phyloP scores from a whole-genome alignment of 2,329 filamentous ascomycete species.

The Penicillium sp. region DNA sequence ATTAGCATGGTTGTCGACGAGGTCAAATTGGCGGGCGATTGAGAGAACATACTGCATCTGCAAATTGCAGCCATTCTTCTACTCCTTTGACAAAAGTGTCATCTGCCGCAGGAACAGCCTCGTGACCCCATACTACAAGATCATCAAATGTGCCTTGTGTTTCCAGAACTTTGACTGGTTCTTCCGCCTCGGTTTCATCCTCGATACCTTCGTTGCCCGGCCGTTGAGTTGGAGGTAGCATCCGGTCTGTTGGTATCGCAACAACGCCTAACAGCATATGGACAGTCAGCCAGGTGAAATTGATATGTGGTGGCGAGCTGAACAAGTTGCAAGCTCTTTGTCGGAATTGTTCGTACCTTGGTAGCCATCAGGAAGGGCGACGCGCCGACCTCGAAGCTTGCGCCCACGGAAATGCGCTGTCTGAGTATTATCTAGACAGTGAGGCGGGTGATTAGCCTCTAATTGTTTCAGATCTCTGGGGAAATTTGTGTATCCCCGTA shows the following conservation, averaged over 20 bases:
- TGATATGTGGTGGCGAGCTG: background rate
- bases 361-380: slow-evolving; percentile 72
- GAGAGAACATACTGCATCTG: slow-evolving; percentile 60
- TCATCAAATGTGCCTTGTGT: slow-evolving; percentile 70
- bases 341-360: slow-evolving; percentile 45
- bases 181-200: slow-evolving; percentile 47
- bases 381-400: slow-evolving; percentile 68
- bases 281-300: background rate
- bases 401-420: slow-evolving; percentile 76
- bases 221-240: slow-evolving; percentile 25
- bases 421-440: slow-evolving; percentile 35
- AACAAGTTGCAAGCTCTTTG: background rate
- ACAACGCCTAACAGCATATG: slow-evolving; percentile 55
- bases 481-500: background rate
- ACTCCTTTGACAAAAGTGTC: slow-evolving; percentile 75
- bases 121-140: slow-evolving; percentile 83
- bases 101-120: slow-evolving; percentile 61
- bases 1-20: background rate
- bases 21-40: background rate
- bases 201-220: slow-evolving; percentile 47
- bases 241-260: slow-evolving; percentile 50
- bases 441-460: background rate
- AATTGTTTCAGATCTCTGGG: background rate
- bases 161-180: slow-evolving; percentile 60
- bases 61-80: slow-evolving; percentile 77